phyloP scores from a whole-genome alignment of 306 rosid species.

The Benincasa hispida region DNA sequence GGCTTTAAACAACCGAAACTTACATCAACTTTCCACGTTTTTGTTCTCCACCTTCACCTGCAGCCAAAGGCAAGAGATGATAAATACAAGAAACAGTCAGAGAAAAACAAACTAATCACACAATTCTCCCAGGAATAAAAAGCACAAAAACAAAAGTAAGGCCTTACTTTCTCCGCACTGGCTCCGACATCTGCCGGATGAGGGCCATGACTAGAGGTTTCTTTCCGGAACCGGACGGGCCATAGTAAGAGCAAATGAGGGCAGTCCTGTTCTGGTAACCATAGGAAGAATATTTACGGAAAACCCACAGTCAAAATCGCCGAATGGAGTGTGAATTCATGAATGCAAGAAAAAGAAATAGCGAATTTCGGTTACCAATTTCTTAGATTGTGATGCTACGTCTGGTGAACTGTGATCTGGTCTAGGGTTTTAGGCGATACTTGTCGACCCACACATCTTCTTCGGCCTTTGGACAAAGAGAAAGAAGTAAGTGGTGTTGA shows the following conservation, averaged over 20 bases:
- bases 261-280: slow-evolving; percentile 91
- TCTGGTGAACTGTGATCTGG: no score
- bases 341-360: background rate
- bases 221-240: slow-evolving; percentile 95
- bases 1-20: slow-evolving; percentile 24
- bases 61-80: slow-evolving; percentile 10
- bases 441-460: no score
- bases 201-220: slow-evolving; percentile 92
- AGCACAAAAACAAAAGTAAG: background rate
- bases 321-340: background rate
- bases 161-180: slow-evolving; percentile 66
- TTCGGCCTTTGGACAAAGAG: background rate
- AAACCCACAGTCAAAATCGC: background rate
- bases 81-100: background rate
- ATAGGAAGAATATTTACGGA: background rate
- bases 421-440: no score
- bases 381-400: slow-evolving; percentile 89
- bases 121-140: background rate
- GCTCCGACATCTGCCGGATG: slow-evolving; percentile 79
- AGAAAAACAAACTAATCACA: background rate
- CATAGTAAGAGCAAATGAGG: slow-evolving; percentile 95
- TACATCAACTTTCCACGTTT: slow-evolving; percentile 94
- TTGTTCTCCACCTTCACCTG: slow-evolving; percentile 92
- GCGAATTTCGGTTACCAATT: slow-evolving; percentile 31
- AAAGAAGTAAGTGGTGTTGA: background rate